Base-by-base conservation (phyloP, 768 basidiomycete genomes). In the Trichaptum fuscoviolaceum region DNA sequence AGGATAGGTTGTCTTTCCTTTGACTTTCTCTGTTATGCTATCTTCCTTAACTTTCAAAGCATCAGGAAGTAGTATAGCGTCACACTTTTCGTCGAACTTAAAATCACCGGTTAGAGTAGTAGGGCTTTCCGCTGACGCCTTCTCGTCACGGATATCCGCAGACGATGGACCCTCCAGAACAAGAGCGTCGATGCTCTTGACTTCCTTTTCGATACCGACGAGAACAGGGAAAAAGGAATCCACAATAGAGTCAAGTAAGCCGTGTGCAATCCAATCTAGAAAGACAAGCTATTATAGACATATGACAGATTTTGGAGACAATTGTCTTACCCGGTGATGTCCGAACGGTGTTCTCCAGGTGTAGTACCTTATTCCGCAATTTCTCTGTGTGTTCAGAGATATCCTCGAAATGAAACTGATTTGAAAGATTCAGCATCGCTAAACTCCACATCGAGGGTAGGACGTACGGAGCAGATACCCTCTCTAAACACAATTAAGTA, bases 201-300 rank as follows among this genome's bases (percentile, higher is more conserved):
- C 89, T 73, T 96, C 95, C 61, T 81, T 82, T 72, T 93, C 93
- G 42, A 97, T 89, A 67, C 88, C 87, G 69, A 88, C 84, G 67
- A 95, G 79, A 67, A 94, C 83, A 0, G 93, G 93, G 74, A 95
- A 94, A 77, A 96, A 96, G 0, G 92, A 90, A 73, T 98, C 95
- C 24, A 98, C 95, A 64, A 98, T 88, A 0, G 94, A 96, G 72
- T 97, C 96, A 69, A 98, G 79, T 65, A 97, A 83, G 24, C 89
- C 91, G 75, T 98, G 95, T 0, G 93, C 94, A 69, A 98, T 92
- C 93, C 94, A 96, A 73, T 95, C 95, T 94, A 70, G 7, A 23
- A 2, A 24, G 35, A 68, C 52, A 25, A 60, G 23, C 30, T n/a
- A 64, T 67, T 20, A 42, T 42, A 52, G 15, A 60, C 30, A 61